Percentiles rank a stretch among this genome's conserved stretches.
These are phyloP conservation scores for Gossypium davidsonii DNA, from an alignment of 441 rosid genomes.

Conservation along the genomic window DNA sequence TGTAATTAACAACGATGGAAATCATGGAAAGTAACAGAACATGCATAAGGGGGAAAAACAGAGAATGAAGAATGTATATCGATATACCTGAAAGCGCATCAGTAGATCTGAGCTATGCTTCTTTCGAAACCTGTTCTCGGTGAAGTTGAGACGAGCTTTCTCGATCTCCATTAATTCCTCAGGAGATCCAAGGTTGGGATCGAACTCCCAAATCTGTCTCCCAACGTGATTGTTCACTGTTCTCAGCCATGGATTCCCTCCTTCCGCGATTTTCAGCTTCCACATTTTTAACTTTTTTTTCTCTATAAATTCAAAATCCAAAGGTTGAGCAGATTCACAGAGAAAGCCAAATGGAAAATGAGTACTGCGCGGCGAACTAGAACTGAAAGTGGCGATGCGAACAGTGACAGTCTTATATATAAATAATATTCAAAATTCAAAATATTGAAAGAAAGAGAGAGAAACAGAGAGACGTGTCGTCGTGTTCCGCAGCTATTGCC, in stretches of 20 bases:
- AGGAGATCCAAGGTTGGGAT: conserved; percentile 57
- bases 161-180: conserved; percentile 52
- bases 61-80: neutral
- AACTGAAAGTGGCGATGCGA: neutral
- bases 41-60: neutral
- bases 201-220: conserved; percentile 72
- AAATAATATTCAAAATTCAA: neutral
- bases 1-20: neutral
- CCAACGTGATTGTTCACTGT: conserved; percentile 61
- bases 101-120: conserved; percentile 75
- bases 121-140: conserved; percentile 36
- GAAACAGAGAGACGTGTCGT: no score
- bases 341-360: neutral
- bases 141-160: conserved; percentile 42
- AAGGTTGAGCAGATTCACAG: neutral
- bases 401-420: neutral
- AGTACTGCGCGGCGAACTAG: neutral
- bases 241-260: conserved; percentile 65
- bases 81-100: conserved; percentile 65
- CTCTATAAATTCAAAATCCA: neutral
- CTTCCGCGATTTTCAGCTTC: conserved; percentile 71
- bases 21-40: neutral
- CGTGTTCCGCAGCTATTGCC: no score
- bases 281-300: conserved; percentile 36
- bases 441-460: neutral